phyloP scores from a whole-genome alignment of 192 early-diverging fungal genomes.

The Chytriomyces sp. region DNA sequence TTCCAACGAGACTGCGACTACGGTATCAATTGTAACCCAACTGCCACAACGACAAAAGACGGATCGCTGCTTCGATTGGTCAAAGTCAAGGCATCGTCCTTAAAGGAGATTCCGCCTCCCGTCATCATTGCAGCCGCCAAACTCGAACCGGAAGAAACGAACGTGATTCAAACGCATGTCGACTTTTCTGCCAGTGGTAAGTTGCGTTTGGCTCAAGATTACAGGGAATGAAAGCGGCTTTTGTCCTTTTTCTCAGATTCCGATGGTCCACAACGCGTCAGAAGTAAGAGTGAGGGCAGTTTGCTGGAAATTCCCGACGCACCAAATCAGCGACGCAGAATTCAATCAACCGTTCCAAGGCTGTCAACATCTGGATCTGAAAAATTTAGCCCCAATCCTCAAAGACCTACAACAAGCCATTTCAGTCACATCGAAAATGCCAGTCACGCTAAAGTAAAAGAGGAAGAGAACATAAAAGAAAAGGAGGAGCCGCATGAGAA shows the following conservation, averaged over 20 bases:
- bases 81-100: slow-evolving; percentile 3
- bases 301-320: not conserved
- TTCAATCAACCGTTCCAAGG: not conserved
- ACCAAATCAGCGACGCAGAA: not conserved
- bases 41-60: not conserved
- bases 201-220: too few relatives aligned
- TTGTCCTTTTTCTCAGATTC: not conserved
- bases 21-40: too few relatives aligned
- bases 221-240: too few relatives aligned
- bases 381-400: not conserved
- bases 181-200: too few relatives aligned
- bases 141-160: too few relatives aligned
- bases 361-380: not conserved
- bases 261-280: not conserved
- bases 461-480: not conserved
- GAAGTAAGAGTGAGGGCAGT: not conserved
- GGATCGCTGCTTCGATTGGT: not conserved
- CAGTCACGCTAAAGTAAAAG: not conserved
- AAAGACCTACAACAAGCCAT: not conserved
- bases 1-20: too few relatives aligned
- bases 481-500: not conserved
- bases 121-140: too few relatives aligned
- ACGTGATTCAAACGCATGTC: too few relatives aligned
- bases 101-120: slow-evolving; percentile 10
- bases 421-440: not conserved